Percentiles rank a stretch among this genome's conserved stretches.
These are phyloP conservation scores for Samsoniella hepiali DNA, from an alignment of 2,329 filamentous ascomycete genomes.

Conservation along the genomic window DNA sequence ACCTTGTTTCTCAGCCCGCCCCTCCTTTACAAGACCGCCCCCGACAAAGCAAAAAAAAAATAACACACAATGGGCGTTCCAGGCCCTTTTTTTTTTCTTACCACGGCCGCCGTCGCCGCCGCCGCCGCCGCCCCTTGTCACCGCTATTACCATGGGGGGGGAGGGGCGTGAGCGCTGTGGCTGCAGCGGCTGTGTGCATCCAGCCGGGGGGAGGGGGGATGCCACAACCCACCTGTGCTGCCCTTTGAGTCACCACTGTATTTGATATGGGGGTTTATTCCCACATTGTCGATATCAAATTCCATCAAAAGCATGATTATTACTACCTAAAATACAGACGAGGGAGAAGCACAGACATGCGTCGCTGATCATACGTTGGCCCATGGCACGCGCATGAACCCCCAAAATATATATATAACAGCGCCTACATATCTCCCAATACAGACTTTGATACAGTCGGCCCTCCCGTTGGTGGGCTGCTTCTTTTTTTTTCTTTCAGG, in stretches of 20 bases:
- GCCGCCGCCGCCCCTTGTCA: neutral
- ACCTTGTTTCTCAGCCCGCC: slow-evolving; percentile 14
- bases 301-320: too few species aligned
- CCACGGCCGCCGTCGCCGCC: too few species aligned
- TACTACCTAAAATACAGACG: too few species aligned
- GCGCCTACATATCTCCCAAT: too few species aligned
- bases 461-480: too few species aligned
- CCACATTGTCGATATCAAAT: neutral
- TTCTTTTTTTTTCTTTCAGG: too few species aligned
- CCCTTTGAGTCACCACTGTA: neutral
- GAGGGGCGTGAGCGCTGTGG: neutral
- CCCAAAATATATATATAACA: too few species aligned
- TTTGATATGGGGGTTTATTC: neutral
- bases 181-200: neutral
- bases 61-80: neutral
- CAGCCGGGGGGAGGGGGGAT: neutral
- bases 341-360: too few species aligned
- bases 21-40: neutral
- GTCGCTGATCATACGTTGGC: too few species aligned
- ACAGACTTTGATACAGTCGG: too few species aligned
- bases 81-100: neutral
- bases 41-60: slow-evolving; percentile 1
- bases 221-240: neutral
- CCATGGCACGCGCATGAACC: too few species aligned
- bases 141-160: neutral